Conservation (phyloP, 1,284 basidiomycete genomes). For the Ustilago sp. region DNA sequence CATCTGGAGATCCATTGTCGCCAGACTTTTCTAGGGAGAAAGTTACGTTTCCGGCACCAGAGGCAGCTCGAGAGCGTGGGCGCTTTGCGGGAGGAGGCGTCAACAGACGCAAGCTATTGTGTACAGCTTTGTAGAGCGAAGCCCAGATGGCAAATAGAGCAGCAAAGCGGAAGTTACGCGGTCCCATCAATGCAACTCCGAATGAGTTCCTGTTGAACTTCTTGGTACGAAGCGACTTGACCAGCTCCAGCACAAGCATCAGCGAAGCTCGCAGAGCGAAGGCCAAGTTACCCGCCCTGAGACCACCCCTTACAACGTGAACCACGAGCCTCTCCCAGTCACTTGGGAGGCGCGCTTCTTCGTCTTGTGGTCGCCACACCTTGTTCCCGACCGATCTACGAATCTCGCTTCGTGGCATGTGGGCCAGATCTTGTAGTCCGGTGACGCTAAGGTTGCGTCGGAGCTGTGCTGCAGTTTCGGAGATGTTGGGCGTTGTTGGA, state of each 20-base stretch:
- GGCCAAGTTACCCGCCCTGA: constrained; percentile 61
- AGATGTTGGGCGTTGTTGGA: constrained; percentile 63
- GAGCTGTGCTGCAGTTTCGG: constrained; percentile 62
- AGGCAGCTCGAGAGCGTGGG: constrained; percentile 25
- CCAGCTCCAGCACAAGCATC: constrained; percentile 59
- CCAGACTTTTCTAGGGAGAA: constrained; percentile 21
- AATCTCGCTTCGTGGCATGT: constrained; percentile 56
- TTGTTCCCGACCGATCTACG: constrained; percentile 62
- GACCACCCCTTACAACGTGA: constrained; percentile 62
- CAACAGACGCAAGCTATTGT: constrained; percentile 64
- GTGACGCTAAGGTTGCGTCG: constrained; percentile 63
- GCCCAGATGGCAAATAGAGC: constrained; percentile 65
- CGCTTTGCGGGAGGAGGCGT: constrained; percentile 51
- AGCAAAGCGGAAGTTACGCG: constrained; percentile 63
- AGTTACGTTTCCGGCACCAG: constrained; percentile 7
- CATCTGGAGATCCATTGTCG: constrained; percentile 24
- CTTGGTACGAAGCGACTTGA: constrained; percentile 60
- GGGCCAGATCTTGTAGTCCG: constrained; percentile 61
- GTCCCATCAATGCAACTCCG: constrained; percentile 52
- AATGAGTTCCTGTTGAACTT: constrained; percentile 42
- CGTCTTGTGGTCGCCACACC: constrained; percentile 67
- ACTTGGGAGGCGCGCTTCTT: constrained; percentile 57
- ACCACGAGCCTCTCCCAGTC: constrained; percentile 68
- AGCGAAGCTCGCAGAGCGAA: constrained; percentile 62
- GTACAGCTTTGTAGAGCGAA: constrained; percentile 64